Evolutionary conservation across 1,139 yeast genomes (phyloP), one percentile per base, ranked within the genome.

Genomic region (Kodamaea derodonti): DNA sequence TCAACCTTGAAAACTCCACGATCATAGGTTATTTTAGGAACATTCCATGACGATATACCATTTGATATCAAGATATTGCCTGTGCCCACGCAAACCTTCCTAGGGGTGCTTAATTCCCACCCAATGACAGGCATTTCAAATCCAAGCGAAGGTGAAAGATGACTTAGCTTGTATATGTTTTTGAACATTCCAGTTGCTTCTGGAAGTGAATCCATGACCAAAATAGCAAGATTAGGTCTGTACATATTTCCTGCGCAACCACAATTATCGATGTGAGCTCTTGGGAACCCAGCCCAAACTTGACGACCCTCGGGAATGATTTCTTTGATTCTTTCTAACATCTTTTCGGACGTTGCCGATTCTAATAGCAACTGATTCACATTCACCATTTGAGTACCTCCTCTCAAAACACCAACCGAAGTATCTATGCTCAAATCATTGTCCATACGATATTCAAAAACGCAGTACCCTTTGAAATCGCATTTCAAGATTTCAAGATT

Each of bases 111-210:
- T n/a, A 40, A 32, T 15, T 47, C 44, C 54, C 57, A 55, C 4
- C 54, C 51, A 20, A 48, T 35, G 9, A 53, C 44, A 4, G 51
- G 51, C 5, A 51, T 35, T 12, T 44, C 58, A 35, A 69, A 62
- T 0, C 69, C 59, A 8, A 64, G 49, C 2, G 62, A 65, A 0
- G 69, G 57, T 33, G 70, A 58, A 3, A 63, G 50, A 18, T 52
- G 56, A 13, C 48, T 46, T 14, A 49, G 32, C 29, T 43, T 43
- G 35, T 49, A 67, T 18, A 48, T 9, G 30, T 26, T 30, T 13
- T 32, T 27, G 22, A 18, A 18, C 23, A 27, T 27, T 2, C 32
- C 37, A 7, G 24, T 30, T 11, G 34, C 40, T 14, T 33, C 15
- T 11, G 15, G 28, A 2, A 42, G 39, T 10, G 36, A 34, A 30